Percentiles rank a stretch among this genome's conserved stretches.
phyloP scores from a whole-genome alignment of 768 basidiomycete genomes.

The Boletus vinaceobasis region DNA sequence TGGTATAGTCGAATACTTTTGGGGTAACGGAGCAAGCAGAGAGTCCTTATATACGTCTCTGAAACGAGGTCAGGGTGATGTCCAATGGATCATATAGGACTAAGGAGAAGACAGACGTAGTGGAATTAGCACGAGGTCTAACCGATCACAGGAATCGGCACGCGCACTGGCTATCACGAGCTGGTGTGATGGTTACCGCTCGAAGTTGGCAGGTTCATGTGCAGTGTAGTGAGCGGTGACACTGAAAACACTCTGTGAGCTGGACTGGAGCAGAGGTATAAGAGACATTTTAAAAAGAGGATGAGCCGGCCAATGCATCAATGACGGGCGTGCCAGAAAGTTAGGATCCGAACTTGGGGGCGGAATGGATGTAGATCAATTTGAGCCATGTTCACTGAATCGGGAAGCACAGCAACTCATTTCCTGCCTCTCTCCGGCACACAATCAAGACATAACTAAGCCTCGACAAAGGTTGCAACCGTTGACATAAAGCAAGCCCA shows the following conservation, averaged over 20 bases:
- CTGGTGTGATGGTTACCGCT: conserved; percentile 2
- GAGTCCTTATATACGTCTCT: conserved; percentile 28
- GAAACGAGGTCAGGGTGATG: conserved; percentile 42
- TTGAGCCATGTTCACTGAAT: background rate
- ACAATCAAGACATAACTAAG: conserved; percentile 6
- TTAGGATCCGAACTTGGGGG: conserved; percentile 11
- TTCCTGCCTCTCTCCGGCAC: background rate
- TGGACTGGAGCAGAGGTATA: conserved; percentile 2
- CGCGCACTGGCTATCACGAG: conserved; percentile 4
- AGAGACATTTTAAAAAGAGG: conserved; percentile 3
- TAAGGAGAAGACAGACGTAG: conserved; percentile 24
- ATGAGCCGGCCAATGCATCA: conserved; percentile 9
- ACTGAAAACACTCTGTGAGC: background rate
- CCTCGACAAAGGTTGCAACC: conserved; percentile 8
- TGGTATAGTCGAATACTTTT: conserved; percentile 23
- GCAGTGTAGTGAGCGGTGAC: conserved; percentile 9
- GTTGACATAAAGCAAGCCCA: conserved; percentile 28
- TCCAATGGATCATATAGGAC: conserved; percentile 21
- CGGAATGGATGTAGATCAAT: conserved; percentile 17
- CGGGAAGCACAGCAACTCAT: conserved; percentile 6
- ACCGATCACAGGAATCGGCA: conserved; percentile 21
- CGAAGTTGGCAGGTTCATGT: conserved; percentile 14
- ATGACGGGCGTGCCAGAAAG: conserved; percentile 11
- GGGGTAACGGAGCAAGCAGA: conserved; percentile 14
- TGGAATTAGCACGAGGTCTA: conserved; percentile 37